phyloP scores from a whole-genome alignment of 1,284 basidiomycete species.

The Cryptococcus amylolentus region DNA sequence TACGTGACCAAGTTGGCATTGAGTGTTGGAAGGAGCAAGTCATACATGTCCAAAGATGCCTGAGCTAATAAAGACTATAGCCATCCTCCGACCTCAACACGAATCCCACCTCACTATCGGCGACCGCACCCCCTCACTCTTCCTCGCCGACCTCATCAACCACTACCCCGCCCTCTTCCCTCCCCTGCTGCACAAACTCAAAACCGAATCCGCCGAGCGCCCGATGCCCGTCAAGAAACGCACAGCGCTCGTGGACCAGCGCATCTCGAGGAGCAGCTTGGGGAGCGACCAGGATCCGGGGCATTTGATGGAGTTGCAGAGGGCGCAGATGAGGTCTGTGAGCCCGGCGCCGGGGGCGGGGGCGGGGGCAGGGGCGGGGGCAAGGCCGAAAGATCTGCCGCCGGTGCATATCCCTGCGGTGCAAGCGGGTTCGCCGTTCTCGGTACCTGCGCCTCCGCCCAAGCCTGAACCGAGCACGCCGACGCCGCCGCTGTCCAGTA shows the following conservation, averaged over 20 bases:
- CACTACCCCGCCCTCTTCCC: constrained; percentile 75
- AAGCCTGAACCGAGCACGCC: not conserved
- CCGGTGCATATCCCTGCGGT: constrained; percentile 9
- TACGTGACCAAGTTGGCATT: constrained; percentile 82
- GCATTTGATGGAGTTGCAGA: constrained; percentile 50
- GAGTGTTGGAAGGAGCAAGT: constrained; percentile 76
- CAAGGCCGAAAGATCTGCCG: not conserved
- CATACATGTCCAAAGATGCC: not conserved
- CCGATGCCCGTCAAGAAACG: constrained; percentile 76
- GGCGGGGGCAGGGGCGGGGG: too few relatives aligned
- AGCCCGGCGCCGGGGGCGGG: constrained; percentile 13
- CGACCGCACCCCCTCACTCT: constrained; percentile 73
- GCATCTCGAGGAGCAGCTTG: constrained; percentile 59
- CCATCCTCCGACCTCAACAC: constrained; percentile 72
- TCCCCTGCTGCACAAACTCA: constrained; percentile 74
- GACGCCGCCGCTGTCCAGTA: constrained; percentile 23
- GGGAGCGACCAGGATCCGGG: constrained; percentile 51
- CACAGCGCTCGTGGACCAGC: constrained; percentile 83
- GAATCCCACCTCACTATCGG: constrained; percentile 80
- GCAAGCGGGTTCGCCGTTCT: not conserved
- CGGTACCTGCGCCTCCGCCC: not conserved
- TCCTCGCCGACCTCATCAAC: constrained; percentile 79
- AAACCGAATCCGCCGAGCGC: constrained; percentile 70
- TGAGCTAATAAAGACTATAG: constrained; percentile 50
- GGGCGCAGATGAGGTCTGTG: constrained; percentile 13